phyloP scores from a whole-genome alignment of 2,329 filamentous ascomycete species.

The Neophaeococcomyces mojaviensis region DNA sequence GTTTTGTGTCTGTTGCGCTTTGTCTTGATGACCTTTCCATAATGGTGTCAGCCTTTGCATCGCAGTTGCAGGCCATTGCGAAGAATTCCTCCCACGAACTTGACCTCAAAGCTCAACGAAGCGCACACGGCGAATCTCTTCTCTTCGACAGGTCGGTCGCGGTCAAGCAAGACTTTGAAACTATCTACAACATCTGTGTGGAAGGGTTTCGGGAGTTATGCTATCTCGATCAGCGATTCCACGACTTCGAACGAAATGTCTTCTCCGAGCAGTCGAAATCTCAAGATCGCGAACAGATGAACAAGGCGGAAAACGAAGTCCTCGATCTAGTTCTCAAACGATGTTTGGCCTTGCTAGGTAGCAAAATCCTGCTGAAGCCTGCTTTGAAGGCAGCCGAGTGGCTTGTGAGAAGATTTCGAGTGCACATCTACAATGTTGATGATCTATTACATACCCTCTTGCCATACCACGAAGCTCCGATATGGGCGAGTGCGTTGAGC shows the following conservation, averaged over 20 bases:
- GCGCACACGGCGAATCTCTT: conserved; percentile 85
- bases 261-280: conserved; percentile 91
- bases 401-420: conserved; percentile 82
- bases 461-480: conserved; percentile 79
- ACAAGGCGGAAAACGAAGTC: conserved; percentile 69
- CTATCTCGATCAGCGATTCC: conserved; percentile 72
- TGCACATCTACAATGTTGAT: conserved; percentile 84
- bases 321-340: conserved; percentile 69
- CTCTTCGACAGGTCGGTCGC: conserved; percentile 85
- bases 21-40: background rate
- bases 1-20: no score
- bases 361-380: conserved; percentile 72
- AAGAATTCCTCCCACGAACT: conserved; percentile 83
- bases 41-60: conserved; percentile 81
- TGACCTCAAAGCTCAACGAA: conserved; percentile 86
- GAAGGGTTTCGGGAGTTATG: conserved; percentile 91
- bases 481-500: conserved; percentile 78
- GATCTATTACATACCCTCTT: conserved; percentile 76
- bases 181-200: conserved; percentile 75
- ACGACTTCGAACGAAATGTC: conserved; percentile 64
- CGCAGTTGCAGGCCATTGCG: conserved; percentile 89
- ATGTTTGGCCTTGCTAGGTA: conserved; percentile 73
- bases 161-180: conserved; percentile 81
- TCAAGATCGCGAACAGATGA: conserved; percentile 82
- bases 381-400: conserved; percentile 90